Evolutionary conservation across 1,284 basidiomycete genomes (phyloP).

Genomic region (Tilletia indica): DNA sequence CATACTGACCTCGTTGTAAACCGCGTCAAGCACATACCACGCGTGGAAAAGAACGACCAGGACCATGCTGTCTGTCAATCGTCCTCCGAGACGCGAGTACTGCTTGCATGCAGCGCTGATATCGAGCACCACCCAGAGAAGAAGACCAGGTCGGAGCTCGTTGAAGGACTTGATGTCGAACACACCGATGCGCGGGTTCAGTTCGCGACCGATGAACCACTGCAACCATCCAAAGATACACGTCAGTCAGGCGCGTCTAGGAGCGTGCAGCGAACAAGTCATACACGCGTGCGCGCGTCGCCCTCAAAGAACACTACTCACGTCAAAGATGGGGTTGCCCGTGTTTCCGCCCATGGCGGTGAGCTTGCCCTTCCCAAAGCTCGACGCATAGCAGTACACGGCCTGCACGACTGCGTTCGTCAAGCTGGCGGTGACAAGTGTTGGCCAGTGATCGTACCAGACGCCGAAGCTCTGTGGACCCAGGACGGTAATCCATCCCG

Average conservation of each 20-base stretch:
- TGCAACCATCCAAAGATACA: constrained; percentile 53
- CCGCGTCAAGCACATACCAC: constrained; percentile 80
- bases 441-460: constrained; percentile 87
- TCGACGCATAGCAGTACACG: constrained; percentile 70
- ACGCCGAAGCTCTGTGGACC: constrained; percentile 82
- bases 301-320: constrained; percentile 49
- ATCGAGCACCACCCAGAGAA: constrained; percentile 89
- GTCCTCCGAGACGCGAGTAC: constrained; percentile 70
- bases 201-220: constrained; percentile 94
- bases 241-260: neutral
- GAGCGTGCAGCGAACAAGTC: too few relatives aligned
- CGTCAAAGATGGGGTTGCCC: constrained; percentile 85
- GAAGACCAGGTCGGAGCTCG: constrained; percentile 77
- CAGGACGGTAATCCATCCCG: constrained; percentile 68
- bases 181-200: constrained; percentile 81
- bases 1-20: constrained; percentile 77
- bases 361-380: constrained; percentile 67
- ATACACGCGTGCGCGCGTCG: neutral
- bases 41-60: constrained; percentile 82
- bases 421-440: constrained; percentile 79
- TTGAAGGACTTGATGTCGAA: constrained; percentile 97
- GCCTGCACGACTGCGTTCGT: constrained; percentile 70
- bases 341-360: constrained; percentile 89
- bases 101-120: constrained; percentile 90
- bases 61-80: constrained; percentile 85